These are phyloP conservation scores for Bipolaris zeicola DNA, from an alignment of 2,329 filamentous ascomycete species.

Conservation along the genomic window DNA sequence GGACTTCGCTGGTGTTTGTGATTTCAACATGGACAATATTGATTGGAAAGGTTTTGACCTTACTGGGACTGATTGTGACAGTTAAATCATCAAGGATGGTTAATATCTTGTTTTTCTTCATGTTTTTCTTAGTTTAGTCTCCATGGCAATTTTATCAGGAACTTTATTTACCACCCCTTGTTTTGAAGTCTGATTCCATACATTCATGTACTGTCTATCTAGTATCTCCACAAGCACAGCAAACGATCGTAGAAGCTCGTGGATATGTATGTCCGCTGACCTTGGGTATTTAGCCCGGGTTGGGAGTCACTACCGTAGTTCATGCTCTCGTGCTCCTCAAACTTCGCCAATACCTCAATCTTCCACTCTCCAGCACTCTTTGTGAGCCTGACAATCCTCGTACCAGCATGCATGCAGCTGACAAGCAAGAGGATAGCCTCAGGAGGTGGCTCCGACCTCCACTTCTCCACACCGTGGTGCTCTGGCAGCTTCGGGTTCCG, in stretches of 20 bases:
- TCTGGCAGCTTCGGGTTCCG: constrained; percentile 18
- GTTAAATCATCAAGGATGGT: no score
- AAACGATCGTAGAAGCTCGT: constrained; percentile 79
- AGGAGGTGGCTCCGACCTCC: constrained; percentile 22
- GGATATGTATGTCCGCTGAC: constrained; percentile 60
- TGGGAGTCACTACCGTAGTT: constrained; percentile 85
- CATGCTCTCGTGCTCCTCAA: constrained; percentile 91
- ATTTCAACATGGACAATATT: no score
- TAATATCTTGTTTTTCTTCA: background rate
- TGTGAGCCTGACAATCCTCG: constrained; percentile 64
- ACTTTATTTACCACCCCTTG: no score
- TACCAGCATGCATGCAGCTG: constrained; percentile 93
- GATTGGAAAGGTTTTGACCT: no score
- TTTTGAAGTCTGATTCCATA: background rate
- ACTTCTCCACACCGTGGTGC: constrained; percentile 21
- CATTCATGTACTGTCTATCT: background rate
- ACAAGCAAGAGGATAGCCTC: constrained; percentile 58
- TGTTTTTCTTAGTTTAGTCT: background rate
- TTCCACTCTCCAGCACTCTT: constrained; percentile 54
- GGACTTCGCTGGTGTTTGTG: no score
- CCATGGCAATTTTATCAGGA: background rate
- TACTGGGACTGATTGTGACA: no score
- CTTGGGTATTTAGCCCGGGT: constrained; percentile 41
- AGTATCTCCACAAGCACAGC: constrained; percentile 67
- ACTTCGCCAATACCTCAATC: constrained; percentile 70